Conservation (phyloP, 2,329 filamentous ascomycete genomes). For the Stagonosporopsis rhizophila region DNA sequence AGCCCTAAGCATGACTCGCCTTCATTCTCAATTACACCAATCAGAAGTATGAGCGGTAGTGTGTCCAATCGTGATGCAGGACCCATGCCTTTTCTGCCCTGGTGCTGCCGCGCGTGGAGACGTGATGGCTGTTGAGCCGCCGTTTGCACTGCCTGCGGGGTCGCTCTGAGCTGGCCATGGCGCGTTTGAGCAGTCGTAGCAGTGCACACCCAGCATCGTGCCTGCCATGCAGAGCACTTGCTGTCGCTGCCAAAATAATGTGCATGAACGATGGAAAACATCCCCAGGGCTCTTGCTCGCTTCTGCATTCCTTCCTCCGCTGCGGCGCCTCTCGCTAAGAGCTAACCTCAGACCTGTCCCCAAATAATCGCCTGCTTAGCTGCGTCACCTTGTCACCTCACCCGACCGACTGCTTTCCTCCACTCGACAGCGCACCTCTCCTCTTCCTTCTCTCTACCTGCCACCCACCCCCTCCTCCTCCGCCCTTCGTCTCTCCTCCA, state of each 20-base stretch:
- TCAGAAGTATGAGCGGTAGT: constrained; percentile 12
- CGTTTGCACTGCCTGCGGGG: constrained; percentile 27
- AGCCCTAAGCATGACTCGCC: constrained; percentile 12
- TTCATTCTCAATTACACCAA: constrained; percentile 2
- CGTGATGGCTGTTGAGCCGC: constrained; percentile 14
- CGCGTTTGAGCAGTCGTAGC: constrained; percentile 22
- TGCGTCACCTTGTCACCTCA: constrained; percentile 31
- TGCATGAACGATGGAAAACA: background rate
- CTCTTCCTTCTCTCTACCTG: constrained; percentile 31
- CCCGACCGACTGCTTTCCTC: constrained; percentile 25
- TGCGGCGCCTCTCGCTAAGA: constrained; percentile 47
- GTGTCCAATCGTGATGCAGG: constrained; percentile 7
- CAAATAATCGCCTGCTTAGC: constrained; percentile 32
- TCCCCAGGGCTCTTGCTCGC: constrained; percentile 8
- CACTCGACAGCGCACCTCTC: constrained; percentile 27
- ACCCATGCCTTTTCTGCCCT: constrained; percentile 13
- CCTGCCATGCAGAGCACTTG: constrained; percentile 21
- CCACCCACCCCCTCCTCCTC: constrained; percentile 26
- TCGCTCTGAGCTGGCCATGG: constrained; percentile 22
- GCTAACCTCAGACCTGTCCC: constrained; percentile 29
- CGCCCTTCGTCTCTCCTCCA: constrained; percentile 27
- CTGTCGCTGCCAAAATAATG: constrained; percentile 10
- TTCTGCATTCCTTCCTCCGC: constrained; percentile 31
- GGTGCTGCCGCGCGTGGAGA: constrained; percentile 16
- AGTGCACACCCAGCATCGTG: constrained; percentile 5